Evolutionary conservation across 768 basidiomycete species (phyloP), one percentile per base, ranked within the genome.

Genomic region (Pleurotus cornucopiae): DNA sequence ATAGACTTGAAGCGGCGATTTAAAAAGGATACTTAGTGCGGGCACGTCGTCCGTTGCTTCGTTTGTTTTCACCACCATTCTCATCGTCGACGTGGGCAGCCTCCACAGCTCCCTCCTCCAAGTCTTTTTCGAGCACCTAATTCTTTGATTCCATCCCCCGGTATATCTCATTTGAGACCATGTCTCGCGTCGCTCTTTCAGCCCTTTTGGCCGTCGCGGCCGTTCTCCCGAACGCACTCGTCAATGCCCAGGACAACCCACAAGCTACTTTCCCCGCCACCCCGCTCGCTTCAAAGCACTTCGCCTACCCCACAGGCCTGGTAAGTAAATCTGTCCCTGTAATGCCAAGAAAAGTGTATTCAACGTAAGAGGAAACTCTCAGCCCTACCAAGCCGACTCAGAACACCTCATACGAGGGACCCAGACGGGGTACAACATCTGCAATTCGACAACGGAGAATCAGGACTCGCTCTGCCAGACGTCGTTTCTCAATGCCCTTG

Each of bases 381-480:
- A 83, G 81, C 83, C 83, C 2, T 76, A 79, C 63, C 72, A 82
- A 66, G 81, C 72, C 39, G 76, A 80, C 47, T 66, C 75, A 43
- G 68, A 69, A 58, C 70, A 61, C 16, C 48, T 71, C 44, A 63
- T 66, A 21, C 83, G 86, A 58, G 86, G 86, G 4, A 64, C 71
- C 11, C 85, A 86, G 60, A 58, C 57, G n/a, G 85, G 85, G 11
- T 82, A 82, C 73, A 84, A 83, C 66, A 61, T 70, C 4, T 85
- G 83, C 69, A 83, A 84, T 67, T 73, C 78, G 1, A 80, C 79
- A 25, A 85, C 85, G 4, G 72, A 82, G 65, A 76, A 73, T 57
- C 81, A 76, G 56, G 25, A 72, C 3, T 86, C 85, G 0, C 60
- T 76, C 18, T 86, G 84, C 64, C 84, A 86, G 66, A 86, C 85